A percentile compares a stretch with the other conserved stretches of the same genome.
These are phyloP conservation scores for Juglanconis sp. DNA, from an alignment of 2,329 filamentous ascomycete species.

Conservation along the genomic window DNA sequence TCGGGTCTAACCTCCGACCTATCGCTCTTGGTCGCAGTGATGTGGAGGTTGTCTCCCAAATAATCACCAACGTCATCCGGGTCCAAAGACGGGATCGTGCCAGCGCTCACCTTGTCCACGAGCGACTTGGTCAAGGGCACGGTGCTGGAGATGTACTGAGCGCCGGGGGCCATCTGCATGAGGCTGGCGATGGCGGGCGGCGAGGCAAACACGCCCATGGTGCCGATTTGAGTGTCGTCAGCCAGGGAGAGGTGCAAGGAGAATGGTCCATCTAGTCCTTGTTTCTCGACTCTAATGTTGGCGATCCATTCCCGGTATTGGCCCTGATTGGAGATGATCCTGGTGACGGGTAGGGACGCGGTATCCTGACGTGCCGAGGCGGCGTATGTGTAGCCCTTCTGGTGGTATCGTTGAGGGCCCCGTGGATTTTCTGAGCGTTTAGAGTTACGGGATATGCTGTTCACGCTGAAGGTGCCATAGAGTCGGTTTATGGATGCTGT, in stretches of 20 bases:
- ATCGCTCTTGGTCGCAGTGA: constrained; percentile 29
- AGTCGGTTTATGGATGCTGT: constrained; percentile 55
- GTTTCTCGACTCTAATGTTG: constrained; percentile 61
- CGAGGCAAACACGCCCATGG: constrained; percentile 53
- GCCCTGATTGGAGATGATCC: constrained; percentile 34
- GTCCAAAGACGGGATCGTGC: constrained; percentile 36
- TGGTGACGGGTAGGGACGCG: constrained; percentile 24
- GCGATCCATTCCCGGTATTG: constrained; percentile 64
- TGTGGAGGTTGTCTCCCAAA: constrained; percentile 36
- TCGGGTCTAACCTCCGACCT: constrained; percentile 26
- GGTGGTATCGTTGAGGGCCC: background rate
- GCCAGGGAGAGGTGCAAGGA: constrained; percentile 68
- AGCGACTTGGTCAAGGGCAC: constrained; percentile 51
- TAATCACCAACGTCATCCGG: constrained; percentile 37
- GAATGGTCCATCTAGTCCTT: constrained; percentile 59
- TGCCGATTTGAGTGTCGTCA: constrained; percentile 52
- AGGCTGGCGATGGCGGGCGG: constrained; percentile 20
- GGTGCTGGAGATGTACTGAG: constrained; percentile 43
- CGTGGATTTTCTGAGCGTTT: constrained; percentile 8
- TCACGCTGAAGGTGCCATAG: constrained; percentile 50
- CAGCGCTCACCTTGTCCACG: constrained; percentile 37
- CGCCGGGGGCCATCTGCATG: constrained; percentile 31
- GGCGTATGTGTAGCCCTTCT: background rate
- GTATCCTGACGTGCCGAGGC: background rate
- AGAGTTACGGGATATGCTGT: constrained; percentile 26